A percentile compares a stretch with the other conserved stretches of the same genome.
Conservation (phyloP, 2,329 filamentous ascomycete genomes). For the Aspergillus costaricaensis region DNA sequence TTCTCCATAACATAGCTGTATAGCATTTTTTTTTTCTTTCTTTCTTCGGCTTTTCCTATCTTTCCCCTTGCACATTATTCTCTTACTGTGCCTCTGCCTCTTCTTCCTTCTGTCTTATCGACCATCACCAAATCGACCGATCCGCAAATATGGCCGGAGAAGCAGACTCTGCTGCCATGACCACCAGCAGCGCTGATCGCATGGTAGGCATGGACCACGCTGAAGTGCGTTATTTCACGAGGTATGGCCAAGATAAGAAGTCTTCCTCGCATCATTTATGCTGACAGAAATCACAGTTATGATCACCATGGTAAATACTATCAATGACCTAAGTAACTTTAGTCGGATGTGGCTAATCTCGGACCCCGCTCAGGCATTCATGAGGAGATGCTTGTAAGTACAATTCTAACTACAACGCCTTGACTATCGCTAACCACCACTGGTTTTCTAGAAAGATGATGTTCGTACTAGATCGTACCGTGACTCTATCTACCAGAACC, state of each 20-base stretch:
- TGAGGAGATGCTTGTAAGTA: conserved; percentile 93
- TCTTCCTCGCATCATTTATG: conserved; percentile 11
- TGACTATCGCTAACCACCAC: conserved; percentile 5
- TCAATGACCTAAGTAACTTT: conserved; percentile 20
- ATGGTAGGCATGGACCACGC: conserved; percentile 76
- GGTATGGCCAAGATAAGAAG: conserved; percentile 54
- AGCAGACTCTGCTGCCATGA: conserved; percentile 29
- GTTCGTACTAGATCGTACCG: conserved; percentile 96
- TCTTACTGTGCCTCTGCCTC: background rate
- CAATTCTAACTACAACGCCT: background rate
- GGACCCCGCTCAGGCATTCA: conserved; percentile 71
- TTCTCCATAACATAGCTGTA: conserved; percentile 8
- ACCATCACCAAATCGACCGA: background rate
- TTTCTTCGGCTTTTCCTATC: background rate
- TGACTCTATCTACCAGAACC: conserved; percentile 96
- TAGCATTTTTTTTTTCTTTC: conserved; percentile 4
- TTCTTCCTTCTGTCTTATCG: background rate
- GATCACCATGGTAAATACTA: conserved; percentile 85
- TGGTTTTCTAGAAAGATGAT: conserved; percentile 79
- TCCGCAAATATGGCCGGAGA: conserved; percentile 34
- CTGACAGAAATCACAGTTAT: conserved; percentile 63
- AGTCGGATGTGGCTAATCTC: conserved; percentile 26
- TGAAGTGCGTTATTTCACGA: conserved; percentile 99
- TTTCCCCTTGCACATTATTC: background rate
- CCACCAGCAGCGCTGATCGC: conserved; percentile 48